Percentiles rank a stretch among this genome's conserved stretches.
phyloP scores from a whole-genome alignment of 2,329 filamentous ascomycete genomes.

The Paraphoma chrysanthemicola region DNA sequence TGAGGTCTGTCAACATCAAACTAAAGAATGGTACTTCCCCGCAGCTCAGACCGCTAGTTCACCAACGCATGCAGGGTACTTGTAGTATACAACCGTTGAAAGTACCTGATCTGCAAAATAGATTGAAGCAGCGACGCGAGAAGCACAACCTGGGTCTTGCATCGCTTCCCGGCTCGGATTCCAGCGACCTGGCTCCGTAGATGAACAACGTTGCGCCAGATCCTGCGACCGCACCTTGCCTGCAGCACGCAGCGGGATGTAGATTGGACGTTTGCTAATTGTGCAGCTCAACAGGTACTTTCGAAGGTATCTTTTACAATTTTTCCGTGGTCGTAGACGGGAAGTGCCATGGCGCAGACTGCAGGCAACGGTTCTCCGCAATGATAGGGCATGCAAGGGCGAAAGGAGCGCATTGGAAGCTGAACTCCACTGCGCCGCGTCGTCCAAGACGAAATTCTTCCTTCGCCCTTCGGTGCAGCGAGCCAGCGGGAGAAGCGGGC shows the following conservation, averaged over 20 bases:
- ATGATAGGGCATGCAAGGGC: not conserved
- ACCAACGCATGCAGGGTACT: conserved; percentile 15
- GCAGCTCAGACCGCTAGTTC: conserved; percentile 21
- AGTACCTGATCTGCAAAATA: conserved; percentile 25
- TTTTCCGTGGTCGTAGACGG: conserved; percentile 1
- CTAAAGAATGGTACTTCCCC: conserved; percentile 1
- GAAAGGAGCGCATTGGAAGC: conserved; percentile 2
- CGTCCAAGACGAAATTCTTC: not conserved
- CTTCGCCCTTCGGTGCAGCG: not conserved
- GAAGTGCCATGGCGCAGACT: not conserved
- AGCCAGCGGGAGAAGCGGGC: not conserved
- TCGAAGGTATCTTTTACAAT: conserved; percentile 4
- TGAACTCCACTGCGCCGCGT: not conserved
- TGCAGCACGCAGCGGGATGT: conserved; percentile 4
- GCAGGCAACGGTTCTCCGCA: no score
- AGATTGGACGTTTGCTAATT: not conserved
- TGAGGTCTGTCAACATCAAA: conserved; percentile 1
- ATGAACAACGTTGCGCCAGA: conserved; percentile 26
- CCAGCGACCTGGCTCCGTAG: conserved; percentile 32
- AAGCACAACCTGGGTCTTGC: conserved; percentile 9
- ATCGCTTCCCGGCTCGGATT: conserved; percentile 16
- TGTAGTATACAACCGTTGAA: conserved; percentile 13
- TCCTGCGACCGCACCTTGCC: conserved; percentile 6
- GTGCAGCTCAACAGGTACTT: conserved; percentile 16
- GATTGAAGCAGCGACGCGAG: conserved; percentile 11